Base-by-base conservation (phyloP, 2,329 filamentous ascomycete species). In the Paramyrothecium roridum region DNA sequence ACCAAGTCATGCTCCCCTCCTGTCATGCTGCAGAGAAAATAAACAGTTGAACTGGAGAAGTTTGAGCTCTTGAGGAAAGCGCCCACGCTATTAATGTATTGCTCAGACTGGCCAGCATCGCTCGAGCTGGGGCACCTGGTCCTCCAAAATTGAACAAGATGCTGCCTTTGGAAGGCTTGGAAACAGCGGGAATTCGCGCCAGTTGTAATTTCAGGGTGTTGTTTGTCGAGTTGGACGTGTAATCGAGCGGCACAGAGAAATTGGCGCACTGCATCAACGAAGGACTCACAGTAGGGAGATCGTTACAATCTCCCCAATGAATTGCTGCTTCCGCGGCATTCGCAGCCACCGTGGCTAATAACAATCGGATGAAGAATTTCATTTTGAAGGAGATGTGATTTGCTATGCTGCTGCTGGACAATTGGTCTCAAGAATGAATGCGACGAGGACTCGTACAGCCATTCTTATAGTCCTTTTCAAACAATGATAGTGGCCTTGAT, bases 121-220 rank as follows among this genome's bases (percentile, higher is more conserved):
- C 3, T 30, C n/a, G 43, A 48, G 4, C 53, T 11, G 19, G 22
- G 12, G 50, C 49, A 21, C 69, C 69, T 1, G 70, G 70, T 1
- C 70, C 70, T 11, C 70, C 70, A 50, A 71, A 71, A 60, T 75
- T 71, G 54, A 74, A 57, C 7, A 73, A 57, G 45, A 75, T 69
- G 54, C 65, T 71, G 8, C 72, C 71, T 21, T 67, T 67, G 1
- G 61, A 62, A 2, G 66, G 64, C 49, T 65, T 51, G 3, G 60
- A 58, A 3, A 60, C 30, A 1, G 71, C 67, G 1, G 63, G 60
- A 3, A 69, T 58, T 23, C 57, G 69, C 33, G 69, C 40, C 2
- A 74, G 59, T 13, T 67, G 59, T 10, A 75, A 59, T 3, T 54
- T 54, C 7, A 73, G 51, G 1, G 62, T 70, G 48, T 67, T 54